phyloP scores from a whole-genome alignment of 805 yeast species.

The Saccharomycopsis fibuligera region DNA sequence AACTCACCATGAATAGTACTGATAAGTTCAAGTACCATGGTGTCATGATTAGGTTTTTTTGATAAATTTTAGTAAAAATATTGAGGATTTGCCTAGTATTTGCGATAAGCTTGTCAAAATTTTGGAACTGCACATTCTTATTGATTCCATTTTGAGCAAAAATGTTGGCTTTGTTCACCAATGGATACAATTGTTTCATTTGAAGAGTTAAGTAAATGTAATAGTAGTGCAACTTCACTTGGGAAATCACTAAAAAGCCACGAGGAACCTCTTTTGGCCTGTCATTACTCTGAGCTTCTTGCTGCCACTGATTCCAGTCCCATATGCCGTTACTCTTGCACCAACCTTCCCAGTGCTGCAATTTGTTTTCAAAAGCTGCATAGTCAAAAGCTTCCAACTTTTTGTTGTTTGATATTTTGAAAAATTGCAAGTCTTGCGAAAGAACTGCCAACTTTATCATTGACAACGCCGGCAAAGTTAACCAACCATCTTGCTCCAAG shows the following conservation, averaged over 20 bases:
- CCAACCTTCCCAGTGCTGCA: slow-evolving; percentile 23
- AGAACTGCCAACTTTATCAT: slow-evolving; percentile 39
- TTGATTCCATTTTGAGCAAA: slow-evolving; percentile 3
- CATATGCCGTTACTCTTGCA: not conserved
- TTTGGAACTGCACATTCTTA: not conserved
- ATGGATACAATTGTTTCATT: slow-evolving; percentile 9
- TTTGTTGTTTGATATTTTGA: slow-evolving; percentile 24
- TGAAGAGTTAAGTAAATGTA: slow-evolving; percentile 33
- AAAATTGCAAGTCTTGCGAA: slow-evolving; percentile 33
- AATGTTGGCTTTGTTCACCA: slow-evolving; percentile 15
- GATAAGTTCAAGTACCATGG: slow-evolving; percentile 52
- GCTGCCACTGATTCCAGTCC: not conserved
- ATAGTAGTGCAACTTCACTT: slow-evolving; percentile 31
- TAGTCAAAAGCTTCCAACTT: slow-evolving; percentile 15
- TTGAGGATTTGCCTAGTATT: slow-evolving; percentile 30
- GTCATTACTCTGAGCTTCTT: not conserved
- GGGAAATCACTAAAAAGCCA: slow-evolving; percentile 1
- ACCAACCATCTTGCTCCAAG: slow-evolving; percentile 40
- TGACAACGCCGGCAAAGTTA: slow-evolving; percentile 40
- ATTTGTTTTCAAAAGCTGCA: slow-evolving; percentile 19
- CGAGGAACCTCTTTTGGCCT: no score
- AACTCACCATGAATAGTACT: slow-evolving; percentile 39
- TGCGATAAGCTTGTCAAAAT: slow-evolving; percentile 26
- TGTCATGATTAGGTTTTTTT: slow-evolving; percentile 28
- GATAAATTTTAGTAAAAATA: slow-evolving; percentile 28